phyloP scores from a whole-genome alignment of 768 basidiomycete genomes.

The Multifurca ochricompacta region DNA sequence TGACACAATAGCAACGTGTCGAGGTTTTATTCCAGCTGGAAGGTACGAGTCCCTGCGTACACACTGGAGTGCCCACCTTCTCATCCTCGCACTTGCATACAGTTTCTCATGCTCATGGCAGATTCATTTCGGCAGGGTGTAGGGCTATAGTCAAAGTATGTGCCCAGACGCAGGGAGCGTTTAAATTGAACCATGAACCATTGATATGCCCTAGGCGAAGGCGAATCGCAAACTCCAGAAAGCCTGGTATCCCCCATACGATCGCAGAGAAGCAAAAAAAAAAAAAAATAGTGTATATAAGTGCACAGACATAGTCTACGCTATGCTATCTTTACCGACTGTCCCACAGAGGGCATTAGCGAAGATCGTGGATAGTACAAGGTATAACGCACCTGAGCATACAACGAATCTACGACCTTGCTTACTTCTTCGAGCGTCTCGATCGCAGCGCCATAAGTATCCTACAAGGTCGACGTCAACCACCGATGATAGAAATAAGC shows the following conservation, averaged over 20 bases:
- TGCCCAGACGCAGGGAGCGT: too few species aligned
- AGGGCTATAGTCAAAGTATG: too few species aligned
- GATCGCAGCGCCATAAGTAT: conserved; percentile 82
- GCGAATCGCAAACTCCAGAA: background rate
- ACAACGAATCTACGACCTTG: conserved; percentile 90
- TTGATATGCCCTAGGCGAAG: too few species aligned
- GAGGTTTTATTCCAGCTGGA: too few species aligned
- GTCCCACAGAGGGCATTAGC: background rate
- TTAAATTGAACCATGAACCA: too few species aligned
- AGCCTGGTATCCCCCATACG: background rate
- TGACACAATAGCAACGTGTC: too few species aligned
- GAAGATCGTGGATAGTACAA: conserved; percentile 20
- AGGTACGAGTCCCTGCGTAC: too few species aligned
- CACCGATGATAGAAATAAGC: background rate
- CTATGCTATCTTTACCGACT: conserved; percentile 23
- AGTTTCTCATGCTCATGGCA: too few species aligned
- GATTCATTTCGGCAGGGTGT: too few species aligned
- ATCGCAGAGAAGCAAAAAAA: background rate
- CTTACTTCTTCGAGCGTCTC: conserved; percentile 84
- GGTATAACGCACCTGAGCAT: conserved; percentile 59
- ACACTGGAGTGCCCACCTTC: too few species aligned
- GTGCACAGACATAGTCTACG: background rate
- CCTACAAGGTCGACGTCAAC: conserved; percentile 36
- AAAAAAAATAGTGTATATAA: background rate
- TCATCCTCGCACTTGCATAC: too few species aligned